Evolutionary conservation across 2,329 filamentous ascomycete species (phyloP), one percentile per base, ranked within the genome.

Genomic region (Fusarium sp.): DNA sequence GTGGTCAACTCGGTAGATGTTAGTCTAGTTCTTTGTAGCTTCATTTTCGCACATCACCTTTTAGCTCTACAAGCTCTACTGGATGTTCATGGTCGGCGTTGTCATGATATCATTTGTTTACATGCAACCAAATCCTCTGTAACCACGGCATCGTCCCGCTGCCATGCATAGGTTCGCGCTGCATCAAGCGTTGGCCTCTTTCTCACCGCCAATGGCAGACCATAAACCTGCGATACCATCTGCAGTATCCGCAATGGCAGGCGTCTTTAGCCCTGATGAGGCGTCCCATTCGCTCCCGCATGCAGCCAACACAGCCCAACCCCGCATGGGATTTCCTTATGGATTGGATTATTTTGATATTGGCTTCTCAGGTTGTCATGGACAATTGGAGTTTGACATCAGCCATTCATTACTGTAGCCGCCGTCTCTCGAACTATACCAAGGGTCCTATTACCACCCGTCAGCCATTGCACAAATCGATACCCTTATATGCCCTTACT

Each of bases 101-200:
- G 61, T 63, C 68, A 72, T 73, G 71, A 74, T 71, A 65, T 58
- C 70, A 58, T 59, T 53, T 75, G 73, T 75, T 75, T 75, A 75
- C 72, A 67, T 72, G 72, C 69, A 72, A 54, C 67, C 58, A 59
- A 23, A 68, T 46, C 49, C 40, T 72, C 63, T 74, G 72, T 75
- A 72, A 69, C 73, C 64, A 72, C 70, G 65, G 73, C 69, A 75
- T 74, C 72, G 60, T 63, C 66, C 63, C 50, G 42, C 66, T 57
- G 41, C 28, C 69, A 34, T 64, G 72, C 72, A 63, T 37, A 37
- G 43, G 20, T 56, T 45, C 45, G 23, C 51, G 55, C 64, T 63
- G 64, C 72, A 73, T 63, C 63, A 73, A 66, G 57, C 66, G 56
- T 56, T 27, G 34, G 43, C 32, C 27, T 63, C 58, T 45, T 53